A percentile compares a stretch with the other conserved stretches of the same genome.
phyloP scores from a whole-genome alignment of 257 asterid genomes.

The Euphrasia confusa region DNA sequence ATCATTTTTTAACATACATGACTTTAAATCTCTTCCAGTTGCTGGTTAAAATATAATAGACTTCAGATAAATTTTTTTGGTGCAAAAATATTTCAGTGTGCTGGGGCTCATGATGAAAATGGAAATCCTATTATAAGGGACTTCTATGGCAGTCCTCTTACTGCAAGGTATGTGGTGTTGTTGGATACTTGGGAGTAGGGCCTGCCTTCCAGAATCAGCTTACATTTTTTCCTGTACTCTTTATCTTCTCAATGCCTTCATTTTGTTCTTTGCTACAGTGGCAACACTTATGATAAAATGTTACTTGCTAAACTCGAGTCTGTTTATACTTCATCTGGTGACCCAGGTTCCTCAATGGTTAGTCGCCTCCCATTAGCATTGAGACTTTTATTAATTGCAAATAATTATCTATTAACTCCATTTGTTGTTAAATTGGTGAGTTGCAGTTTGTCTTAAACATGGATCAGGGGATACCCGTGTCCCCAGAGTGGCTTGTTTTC shows the following conservation, averaged over 20 bases:
- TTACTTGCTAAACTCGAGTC: conserved; percentile 88
- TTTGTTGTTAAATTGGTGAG: conserved; percentile 8
- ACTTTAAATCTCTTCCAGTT: conserved; percentile 5
- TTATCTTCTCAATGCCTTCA: background rate
- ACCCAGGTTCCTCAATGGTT: conserved; percentile 89
- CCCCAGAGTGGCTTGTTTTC: conserved; percentile 80
- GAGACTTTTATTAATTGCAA: conserved; percentile 13
- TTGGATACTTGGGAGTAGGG: conserved; percentile 1
- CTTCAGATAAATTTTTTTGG: conserved; percentile 17
- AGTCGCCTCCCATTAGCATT: conserved; percentile 27
- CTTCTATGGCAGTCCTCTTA: conserved; percentile 90
- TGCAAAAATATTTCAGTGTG: conserved; percentile 43
- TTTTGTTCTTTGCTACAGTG: conserved; percentile 51
- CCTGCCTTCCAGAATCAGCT: conserved; percentile 13
- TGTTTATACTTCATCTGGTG: conserved; percentile 81
- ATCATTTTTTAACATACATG: conserved; percentile 13
- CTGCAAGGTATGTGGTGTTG: conserved; percentile 66
- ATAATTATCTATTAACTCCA: conserved; percentile 15
- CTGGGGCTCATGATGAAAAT: conserved; percentile 84
- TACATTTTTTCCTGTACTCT: conserved; percentile 6
- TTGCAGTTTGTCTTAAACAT: conserved; percentile 80
- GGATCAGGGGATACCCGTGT: conserved; percentile 89
- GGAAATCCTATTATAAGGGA: conserved; percentile 90
- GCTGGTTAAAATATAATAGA: conserved; percentile 5
- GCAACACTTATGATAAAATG: conserved; percentile 85